Evolutionary conservation across 495 filamentous ascomycete species (phyloP).

Genomic region (Delitschia confertaspora): DNA sequence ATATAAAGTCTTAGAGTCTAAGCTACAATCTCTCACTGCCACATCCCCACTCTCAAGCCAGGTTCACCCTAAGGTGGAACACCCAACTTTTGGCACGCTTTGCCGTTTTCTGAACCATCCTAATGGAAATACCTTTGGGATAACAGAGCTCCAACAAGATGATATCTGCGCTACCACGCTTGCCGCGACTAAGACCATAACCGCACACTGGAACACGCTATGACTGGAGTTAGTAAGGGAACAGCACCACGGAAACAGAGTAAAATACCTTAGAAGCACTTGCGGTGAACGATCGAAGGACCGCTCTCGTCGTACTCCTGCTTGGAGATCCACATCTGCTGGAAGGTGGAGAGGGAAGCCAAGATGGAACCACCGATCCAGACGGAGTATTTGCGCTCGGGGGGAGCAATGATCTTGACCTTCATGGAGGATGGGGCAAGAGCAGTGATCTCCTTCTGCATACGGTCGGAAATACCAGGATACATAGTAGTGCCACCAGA

Average conservation of each 20-base stretch:
- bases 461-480: constrained; percentile 99
- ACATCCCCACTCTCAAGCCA: constrained; percentile 11
- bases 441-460: constrained; percentile 99
- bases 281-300: constrained; percentile 99
- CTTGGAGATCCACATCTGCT: constrained; percentile 99
- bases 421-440: constrained; percentile 93
- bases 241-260: constrained; percentile 4
- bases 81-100: constrained; percentile 23
- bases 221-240: constrained; percentile 6
- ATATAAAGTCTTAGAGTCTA: constrained; percentile 25
- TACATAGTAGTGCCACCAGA: constrained; percentile 99
- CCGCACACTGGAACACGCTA: constrained; percentile 24
- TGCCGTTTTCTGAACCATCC: constrained; percentile 27
- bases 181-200: constrained; percentile 19
- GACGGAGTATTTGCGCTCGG: constrained; percentile 81
- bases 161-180: constrained; percentile 26
- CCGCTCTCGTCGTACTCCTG: constrained; percentile 99
- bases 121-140: constrained; percentile 15
- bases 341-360: constrained; percentile 98
- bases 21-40: constrained; percentile 26
- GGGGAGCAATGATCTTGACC: constrained; percentile 71
- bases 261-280: constrained; percentile 87
- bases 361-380: constrained; percentile 99
- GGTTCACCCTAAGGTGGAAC: constrained; percentile 21
- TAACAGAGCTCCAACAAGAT: constrained; percentile 23